Conservation (phyloP, 768 basidiomycete species). For the Lactarius hatsudake region DNA sequence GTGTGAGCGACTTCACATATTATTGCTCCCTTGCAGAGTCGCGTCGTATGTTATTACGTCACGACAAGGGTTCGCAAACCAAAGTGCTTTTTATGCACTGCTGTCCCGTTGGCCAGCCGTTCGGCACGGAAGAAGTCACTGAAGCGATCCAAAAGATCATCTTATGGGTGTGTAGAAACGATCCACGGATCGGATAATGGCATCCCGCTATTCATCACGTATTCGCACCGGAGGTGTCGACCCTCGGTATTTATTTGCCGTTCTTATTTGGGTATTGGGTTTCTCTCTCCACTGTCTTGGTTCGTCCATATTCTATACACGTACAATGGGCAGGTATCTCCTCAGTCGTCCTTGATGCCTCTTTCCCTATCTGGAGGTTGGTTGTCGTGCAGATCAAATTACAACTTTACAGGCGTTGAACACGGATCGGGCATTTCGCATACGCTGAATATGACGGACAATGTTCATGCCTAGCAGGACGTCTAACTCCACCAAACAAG, state of each 20-base stretch:
- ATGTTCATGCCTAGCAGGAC: not conserved
- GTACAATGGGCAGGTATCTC: not conserved
- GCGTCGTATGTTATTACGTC: conserved; percentile 37
- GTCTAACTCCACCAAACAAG: not conserved
- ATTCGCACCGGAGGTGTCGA: not conserved
- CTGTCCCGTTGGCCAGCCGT: conserved; percentile 62
- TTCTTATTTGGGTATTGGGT: conserved; percentile 18
- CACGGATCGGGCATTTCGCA: not conserved
- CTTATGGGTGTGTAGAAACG: conserved; percentile 48
- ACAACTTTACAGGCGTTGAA: not conserved
- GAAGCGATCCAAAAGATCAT: conserved; percentile 60
- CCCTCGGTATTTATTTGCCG: not conserved
- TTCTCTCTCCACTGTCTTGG: conserved; percentile 1
- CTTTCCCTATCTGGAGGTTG: not conserved
- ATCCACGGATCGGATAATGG: conserved; percentile 16
- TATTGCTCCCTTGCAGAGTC: conserved; percentile 72
- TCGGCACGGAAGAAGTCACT: conserved; percentile 63
- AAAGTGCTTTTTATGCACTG: conserved; percentile 70
- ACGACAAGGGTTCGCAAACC: conserved; percentile 30
- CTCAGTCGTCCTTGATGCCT: not conserved
- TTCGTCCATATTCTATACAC: not conserved
- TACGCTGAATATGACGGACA: not conserved
- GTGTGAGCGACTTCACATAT: conserved; percentile 72
- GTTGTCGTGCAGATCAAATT: not conserved
- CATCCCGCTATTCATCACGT: not conserved